phyloP scores from a whole-genome alignment of 257 asterid species.

The Petrea volubilis region DNA sequence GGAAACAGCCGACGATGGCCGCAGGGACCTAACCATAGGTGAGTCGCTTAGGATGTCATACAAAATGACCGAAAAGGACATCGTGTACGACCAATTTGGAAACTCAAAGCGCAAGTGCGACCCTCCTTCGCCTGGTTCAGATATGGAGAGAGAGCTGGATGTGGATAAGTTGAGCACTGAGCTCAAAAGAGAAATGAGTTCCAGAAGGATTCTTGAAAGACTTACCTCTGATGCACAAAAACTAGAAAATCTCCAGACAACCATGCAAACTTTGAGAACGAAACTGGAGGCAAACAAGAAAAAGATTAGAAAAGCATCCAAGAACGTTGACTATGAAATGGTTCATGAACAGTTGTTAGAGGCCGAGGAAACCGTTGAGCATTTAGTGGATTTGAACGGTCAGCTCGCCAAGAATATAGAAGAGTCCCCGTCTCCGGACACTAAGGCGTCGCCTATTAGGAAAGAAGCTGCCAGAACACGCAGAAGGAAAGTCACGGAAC shows the following conservation, averaged over 20 bases:
- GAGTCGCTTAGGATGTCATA: constrained; percentile 42
- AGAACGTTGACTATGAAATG: constrained; percentile 65
- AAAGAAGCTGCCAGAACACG: constrained; percentile 50
- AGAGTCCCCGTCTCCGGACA: constrained; percentile 50
- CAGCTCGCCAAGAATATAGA: constrained; percentile 53
- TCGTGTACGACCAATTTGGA: constrained; percentile 42
- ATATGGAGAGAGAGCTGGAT: constrained; percentile 64
- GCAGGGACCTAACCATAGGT: constrained; percentile 41
- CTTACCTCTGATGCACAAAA: constrained; percentile 68
- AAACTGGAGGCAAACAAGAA: constrained; percentile 56
- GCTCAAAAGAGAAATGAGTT: constrained; percentile 41
- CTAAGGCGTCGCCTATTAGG: constrained; percentile 44
- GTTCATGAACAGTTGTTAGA: constrained; percentile 80
- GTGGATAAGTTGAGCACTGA: constrained; percentile 55
- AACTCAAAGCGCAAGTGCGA: constrained; percentile 38
- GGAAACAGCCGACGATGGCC: constrained; percentile 60
- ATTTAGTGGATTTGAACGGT: constrained; percentile 63
- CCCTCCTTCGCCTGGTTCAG: constrained; percentile 60
- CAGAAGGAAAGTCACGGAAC: constrained; percentile 60
- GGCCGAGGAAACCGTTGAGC: constrained; percentile 70
- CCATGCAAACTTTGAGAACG: constrained; percentile 50
- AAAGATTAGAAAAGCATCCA: constrained; percentile 40
- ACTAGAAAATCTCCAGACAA: constrained; percentile 58
- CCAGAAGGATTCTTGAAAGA: constrained; percentile 59
- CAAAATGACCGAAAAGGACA: constrained; percentile 47